Conservation (phyloP, 148 eudicot species). For the Persicaria tinctoria region DNA sequence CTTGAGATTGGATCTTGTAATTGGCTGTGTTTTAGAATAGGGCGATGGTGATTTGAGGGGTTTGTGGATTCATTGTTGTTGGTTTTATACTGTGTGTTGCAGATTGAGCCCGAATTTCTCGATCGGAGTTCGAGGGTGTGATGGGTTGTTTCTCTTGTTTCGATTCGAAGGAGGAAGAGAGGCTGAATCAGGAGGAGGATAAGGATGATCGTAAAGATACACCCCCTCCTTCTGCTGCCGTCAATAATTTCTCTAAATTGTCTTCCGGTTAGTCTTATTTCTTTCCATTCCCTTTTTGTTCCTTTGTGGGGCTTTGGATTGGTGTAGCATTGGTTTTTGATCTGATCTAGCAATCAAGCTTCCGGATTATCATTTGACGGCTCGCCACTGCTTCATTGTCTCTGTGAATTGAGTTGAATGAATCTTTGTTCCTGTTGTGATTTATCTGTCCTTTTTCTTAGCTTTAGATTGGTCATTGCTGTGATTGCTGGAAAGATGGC, state of each 20-base stretch:
- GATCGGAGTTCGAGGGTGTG: not conserved
- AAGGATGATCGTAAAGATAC: slow-evolving; percentile 40
- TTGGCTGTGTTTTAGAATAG: not conserved
- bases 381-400: not conserved
- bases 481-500: not conserved
- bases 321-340: slow-evolving; percentile 15
- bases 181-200: slow-evolving; percentile 39
- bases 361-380: not conserved
- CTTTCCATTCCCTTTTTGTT: not conserved
- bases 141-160: slow-evolving; percentile 93
- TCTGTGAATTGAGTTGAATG: not conserved
- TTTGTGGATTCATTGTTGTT: not conserved
- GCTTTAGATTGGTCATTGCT: not conserved
- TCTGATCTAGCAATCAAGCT: slow-evolving; percentile 23
- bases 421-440: not conserved
- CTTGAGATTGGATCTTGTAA: not conserved
- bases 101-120: not conserved
- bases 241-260: slow-evolving; percentile 65
- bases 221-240: slow-evolving; percentile 23
- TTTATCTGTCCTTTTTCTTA: not conserved
- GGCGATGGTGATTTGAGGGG: not conserved
- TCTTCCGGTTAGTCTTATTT: slow-evolving; percentile 54
- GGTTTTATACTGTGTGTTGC: not conserved
- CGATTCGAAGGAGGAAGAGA: slow-evolving; percentile 74
- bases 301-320: not conserved